Base-by-base conservation (phyloP, 2,329 filamentous ascomycete species). In the Ophiostoma novo-ulmi region DNA sequence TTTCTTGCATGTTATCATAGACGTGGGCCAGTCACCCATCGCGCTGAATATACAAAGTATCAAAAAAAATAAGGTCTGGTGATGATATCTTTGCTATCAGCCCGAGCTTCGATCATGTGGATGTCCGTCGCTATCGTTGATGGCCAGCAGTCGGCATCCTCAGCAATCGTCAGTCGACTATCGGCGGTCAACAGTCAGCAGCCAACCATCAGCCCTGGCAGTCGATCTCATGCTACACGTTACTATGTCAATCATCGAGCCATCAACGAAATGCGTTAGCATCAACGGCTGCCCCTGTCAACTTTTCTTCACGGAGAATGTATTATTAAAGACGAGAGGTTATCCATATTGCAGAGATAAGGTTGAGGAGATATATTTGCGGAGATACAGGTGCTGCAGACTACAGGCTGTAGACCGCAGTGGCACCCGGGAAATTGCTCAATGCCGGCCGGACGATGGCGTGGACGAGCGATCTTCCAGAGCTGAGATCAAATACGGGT, bases 21-120 rank as follows among this genome's bases (percentile, higher is more conserved):
- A 63, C 52, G 52, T 58, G 52, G 52, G 52, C 52, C 2, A 58
- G 52, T 58, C 52, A 26, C 52, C 52, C 52, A 58, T 63, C 13
- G 22, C 26, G 58, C 58, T 63, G 58, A 63, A 63, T 63, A 63
- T 63, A 63, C 22, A 58, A 58, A 58, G n/a, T 63, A 6, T 35
- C 22, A 35, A 63, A 35, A 17, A n/a, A 44, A 44, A 26, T 58
- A 26, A 5, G 52, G 52, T 31, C 52, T 31, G n/a, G 52, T 26
- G 52, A 44, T 20, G 17, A n/a, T 20, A 48, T 20, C 31, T 48
- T n/a, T 48, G 44, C 17, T 20, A 48, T 48, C 44, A 20, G 44
- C 44, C 44, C 44, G 44, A n/a, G 44, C 31, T 31, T 31, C 31
- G 31, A 31, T 31, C 31, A 31, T 31, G 31, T 31, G 31, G 31